A percentile compares a stretch with the other conserved stretches of the same genome.
Conservation (phyloP, 2,329 filamentous ascomycete species). For the Penicillium frequentans region DNA sequence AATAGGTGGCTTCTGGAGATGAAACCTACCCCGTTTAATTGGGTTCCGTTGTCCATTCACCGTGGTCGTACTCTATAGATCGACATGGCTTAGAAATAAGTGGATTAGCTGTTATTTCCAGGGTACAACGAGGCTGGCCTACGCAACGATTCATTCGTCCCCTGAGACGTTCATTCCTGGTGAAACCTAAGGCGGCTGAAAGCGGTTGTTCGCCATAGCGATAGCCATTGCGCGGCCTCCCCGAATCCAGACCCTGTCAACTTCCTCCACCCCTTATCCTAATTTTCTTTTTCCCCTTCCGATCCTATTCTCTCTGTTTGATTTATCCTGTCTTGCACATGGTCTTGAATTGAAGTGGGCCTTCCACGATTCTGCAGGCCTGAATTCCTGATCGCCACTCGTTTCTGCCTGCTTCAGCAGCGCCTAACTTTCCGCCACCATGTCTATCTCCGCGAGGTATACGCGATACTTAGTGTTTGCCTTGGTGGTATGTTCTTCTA, state of each 20-base stretch:
- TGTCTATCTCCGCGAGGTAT: conserved; percentile 33
- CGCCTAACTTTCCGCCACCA: conserved; percentile 11
- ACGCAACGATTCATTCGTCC: too few species aligned
- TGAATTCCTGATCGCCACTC: conserved; percentile 9
- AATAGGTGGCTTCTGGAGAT: background rate
- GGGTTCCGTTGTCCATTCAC: background rate
- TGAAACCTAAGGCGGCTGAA: conserved; percentile 22
- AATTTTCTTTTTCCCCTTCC: background rate
- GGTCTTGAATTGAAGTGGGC: conserved; percentile 6
- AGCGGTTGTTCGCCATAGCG: conserved; percentile 20
- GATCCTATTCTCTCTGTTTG: background rate
- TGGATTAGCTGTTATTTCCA: background rate
- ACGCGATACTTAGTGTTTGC: conserved; percentile 73
- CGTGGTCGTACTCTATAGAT: background rate
- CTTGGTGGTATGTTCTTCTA: conserved; percentile 66
- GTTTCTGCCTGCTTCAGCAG: background rate
- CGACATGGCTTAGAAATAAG: background rate
- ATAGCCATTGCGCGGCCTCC: conserved; percentile 19
- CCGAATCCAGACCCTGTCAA: conserved; percentile 4
- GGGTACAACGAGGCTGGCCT: background rate
- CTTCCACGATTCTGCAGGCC: conserved; percentile 5
- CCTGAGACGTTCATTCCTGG: conserved; percentile 3
- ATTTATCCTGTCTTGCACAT: conserved; percentile 1
- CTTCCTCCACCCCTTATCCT: conserved; percentile 7
- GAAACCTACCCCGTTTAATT: background rate